phyloP scores from a whole-genome alignment of 2,329 filamentous ascomycete species.

The Didymella segeticola region DNA sequence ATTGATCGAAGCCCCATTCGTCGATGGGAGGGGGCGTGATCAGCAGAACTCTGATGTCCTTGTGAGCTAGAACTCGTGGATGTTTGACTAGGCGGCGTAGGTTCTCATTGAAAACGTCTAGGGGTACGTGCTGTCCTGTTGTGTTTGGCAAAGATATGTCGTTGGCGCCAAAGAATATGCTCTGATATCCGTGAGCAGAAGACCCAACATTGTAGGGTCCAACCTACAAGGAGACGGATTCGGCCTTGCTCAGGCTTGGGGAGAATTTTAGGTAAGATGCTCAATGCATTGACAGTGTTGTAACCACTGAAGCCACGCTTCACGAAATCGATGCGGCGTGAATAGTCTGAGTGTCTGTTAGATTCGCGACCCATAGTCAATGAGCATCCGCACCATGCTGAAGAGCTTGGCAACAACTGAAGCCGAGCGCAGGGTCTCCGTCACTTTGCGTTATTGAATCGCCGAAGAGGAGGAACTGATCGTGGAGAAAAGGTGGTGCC shows the following conservation, averaged over 20 bases:
- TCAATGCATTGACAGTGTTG: slow-evolving; percentile 16
- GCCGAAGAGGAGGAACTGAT: slow-evolving; percentile 16
- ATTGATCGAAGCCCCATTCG: slow-evolving; percentile 11
- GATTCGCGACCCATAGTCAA: neutral
- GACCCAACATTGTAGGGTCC: neutral
- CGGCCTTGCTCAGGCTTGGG: slow-evolving; percentile 8
- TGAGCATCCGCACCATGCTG: slow-evolving; percentile 1
- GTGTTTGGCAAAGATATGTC: slow-evolving; percentile 16
- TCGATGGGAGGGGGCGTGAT: slow-evolving; percentile 10
- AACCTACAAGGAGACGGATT: slow-evolving; percentile 6
- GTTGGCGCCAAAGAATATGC: slow-evolving; percentile 20
- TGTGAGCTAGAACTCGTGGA: slow-evolving; percentile 5
- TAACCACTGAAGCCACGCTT: slow-evolving; percentile 19
- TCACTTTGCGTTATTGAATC: slow-evolving; percentile 18
- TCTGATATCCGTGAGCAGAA: neutral
- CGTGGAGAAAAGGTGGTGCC: neutral
- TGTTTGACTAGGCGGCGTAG: slow-evolving; percentile 4
- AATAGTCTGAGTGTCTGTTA: slow-evolving; percentile 8
- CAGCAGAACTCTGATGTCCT: slow-evolving; percentile 2
- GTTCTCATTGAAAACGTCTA: slow-evolving; percentile 5
- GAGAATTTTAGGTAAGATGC: slow-evolving; percentile 10
- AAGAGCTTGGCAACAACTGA: slow-evolving; percentile 11
- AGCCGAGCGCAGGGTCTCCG: slow-evolving; percentile 9
- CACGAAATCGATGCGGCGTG: slow-evolving; percentile 12
- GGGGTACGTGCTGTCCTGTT: slow-evolving; percentile 16